phyloP scores from a whole-genome alignment of 2,329 filamentous ascomycete genomes.

The Fonsecaea pugnacius region DNA sequence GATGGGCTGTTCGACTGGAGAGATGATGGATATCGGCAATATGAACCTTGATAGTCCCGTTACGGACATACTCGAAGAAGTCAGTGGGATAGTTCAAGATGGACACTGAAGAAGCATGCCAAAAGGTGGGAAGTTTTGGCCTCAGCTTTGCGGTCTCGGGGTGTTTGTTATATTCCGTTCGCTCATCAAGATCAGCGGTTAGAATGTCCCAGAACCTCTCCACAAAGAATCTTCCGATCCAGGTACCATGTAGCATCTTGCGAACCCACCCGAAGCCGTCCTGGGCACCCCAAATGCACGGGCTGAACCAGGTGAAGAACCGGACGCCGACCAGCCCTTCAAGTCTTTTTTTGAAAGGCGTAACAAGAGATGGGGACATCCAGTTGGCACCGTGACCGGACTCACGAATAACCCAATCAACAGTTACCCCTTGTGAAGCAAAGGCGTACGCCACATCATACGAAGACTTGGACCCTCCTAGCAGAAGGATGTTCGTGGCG shows the following conservation, averaged over 20 bases:
- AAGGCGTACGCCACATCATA: slow-evolving; percentile 67
- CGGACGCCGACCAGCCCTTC: slow-evolving; percentile 65
- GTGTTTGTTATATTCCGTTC: slow-evolving; percentile 54
- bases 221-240: slow-evolving; percentile 54
- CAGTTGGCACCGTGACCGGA: slow-evolving; percentile 62
- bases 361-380: slow-evolving; percentile 67
- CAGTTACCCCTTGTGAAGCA: slow-evolving; percentile 57
- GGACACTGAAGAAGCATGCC: slow-evolving; percentile 60
- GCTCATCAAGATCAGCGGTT: slow-evolving; percentile 52
- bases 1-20: slow-evolving; percentile 50
- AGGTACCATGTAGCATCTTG: slow-evolving; percentile 56
- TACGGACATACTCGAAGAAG: slow-evolving; percentile 61
- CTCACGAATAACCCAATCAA: slow-evolving; percentile 63
- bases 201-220: slow-evolving; percentile 59
- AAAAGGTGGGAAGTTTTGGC: slow-evolving; percentile 51
- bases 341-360: slow-evolving; percentile 66
- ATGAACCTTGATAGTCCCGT: slow-evolving; percentile 59
- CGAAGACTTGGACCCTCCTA: slow-evolving; percentile 66
- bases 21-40: slow-evolving; percentile 60
- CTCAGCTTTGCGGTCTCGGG: slow-evolving; percentile 52
- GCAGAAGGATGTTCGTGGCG: slow-evolving; percentile 53
- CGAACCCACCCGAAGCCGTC: slow-evolving; percentile 47
- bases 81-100: slow-evolving; percentile 65
- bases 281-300: slow-evolving; percentile 71
- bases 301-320: slow-evolving; percentile 73